Evolutionary conservation across 768 basidiomycete species (phyloP), one percentile per base, ranked within the genome.

Genomic region (Boletus fagicola): DNA sequence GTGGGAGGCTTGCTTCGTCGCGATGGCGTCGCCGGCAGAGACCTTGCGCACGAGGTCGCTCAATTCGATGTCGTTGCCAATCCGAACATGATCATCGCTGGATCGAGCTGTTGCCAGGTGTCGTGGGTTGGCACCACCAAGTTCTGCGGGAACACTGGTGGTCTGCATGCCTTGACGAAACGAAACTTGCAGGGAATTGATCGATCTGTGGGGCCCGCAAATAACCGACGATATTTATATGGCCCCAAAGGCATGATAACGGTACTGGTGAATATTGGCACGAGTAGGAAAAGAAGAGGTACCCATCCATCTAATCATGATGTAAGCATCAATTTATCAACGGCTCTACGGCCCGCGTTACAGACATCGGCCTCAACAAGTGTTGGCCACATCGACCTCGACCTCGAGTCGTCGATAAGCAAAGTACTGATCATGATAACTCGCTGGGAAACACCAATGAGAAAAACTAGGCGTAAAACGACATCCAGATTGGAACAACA

Each of bases 161-260:
- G 53, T 30, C 35, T 69, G 56, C 67, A 68, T 68, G 39, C 1
- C 43, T 58, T 12, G 43, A 43, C 10, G 47, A 26, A 24, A 42
- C 0, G 16, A 20, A n/a, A 22, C 9, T 46, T 6, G 8, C 2
- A 10, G 13, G 4, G 31, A 30, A 24, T 26, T 4, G 12, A 28
- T 28, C 24, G 24, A 26, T 16, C n/a, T 10, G 38, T 30, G 26
- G 50, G 26, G 13, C n/a, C 16, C 22, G 24, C 10, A 26, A 18
- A n/a, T 26, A 38, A 26, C 4, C 16, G 15, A 28, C 16, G 26
- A 30, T 40, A 51, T 30, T 40, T 40, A 51, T 30, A 39, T 40
- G 18, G 16, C 15, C 39, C 18, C n/a, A 6, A n/a, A 38, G 18
- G 38, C 38, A 39, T 39, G 38, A 39, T 39, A n/a, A 18, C 18